These are phyloP conservation scores for Hymenoscyphus fructigenus DNA, from an alignment of 2,329 filamentous ascomycete genomes.

Conservation along the genomic window DNA sequence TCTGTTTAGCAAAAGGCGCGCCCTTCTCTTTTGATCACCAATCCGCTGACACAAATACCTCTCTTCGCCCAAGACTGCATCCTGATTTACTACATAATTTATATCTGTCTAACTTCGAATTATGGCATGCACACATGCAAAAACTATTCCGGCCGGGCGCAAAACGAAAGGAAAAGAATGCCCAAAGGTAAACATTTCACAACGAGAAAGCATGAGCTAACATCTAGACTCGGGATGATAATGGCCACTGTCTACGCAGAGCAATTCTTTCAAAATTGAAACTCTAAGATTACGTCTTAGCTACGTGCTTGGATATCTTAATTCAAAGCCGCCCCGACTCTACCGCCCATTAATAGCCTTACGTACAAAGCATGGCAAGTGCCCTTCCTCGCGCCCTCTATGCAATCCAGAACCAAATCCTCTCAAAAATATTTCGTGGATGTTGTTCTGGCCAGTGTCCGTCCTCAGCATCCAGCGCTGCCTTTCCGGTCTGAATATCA, in stretches of 20 bases:
- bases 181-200: no score
- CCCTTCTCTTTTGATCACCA: not conserved
- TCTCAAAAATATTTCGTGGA: slow-evolving; percentile 44
- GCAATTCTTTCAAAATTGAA: not conserved
- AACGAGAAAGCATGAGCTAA: no score
- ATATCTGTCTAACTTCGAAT: no score
- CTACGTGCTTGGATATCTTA: slow-evolving; percentile 2
- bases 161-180: no score
- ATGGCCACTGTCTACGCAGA: no score
- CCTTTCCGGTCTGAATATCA: slow-evolving; percentile 46
- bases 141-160: no score
- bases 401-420: slow-evolving; percentile 47
- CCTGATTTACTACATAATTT: no score
- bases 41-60: not conserved
- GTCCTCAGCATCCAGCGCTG: slow-evolving; percentile 45
- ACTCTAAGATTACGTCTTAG: not conserved
- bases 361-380: slow-evolving; percentile 8
- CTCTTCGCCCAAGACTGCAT: no score
- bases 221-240: no score
- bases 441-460: slow-evolving; percentile 40
- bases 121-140: no score
- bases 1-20: not conserved
- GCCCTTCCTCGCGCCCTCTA: slow-evolving; percentile 24
- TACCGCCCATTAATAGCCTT: slow-evolving; percentile 1
- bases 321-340: not conserved